These are phyloP conservation scores for Coffea eugenioides DNA, from an alignment of 257 asterid species.

Conservation along the genomic window DNA sequence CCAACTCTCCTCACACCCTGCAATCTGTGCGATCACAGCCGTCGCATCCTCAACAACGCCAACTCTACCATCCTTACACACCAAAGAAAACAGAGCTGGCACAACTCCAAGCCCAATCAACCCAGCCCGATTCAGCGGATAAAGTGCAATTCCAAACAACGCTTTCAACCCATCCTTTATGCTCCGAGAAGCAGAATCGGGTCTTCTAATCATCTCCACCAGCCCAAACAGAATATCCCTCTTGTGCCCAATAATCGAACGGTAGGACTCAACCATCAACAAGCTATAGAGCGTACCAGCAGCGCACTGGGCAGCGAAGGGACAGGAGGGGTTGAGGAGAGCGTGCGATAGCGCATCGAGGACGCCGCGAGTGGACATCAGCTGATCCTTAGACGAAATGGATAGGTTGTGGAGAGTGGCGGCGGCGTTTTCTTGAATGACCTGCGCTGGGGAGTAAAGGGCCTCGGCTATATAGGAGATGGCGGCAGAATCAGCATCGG, in stretches of 20 bases:
- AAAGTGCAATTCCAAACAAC: constrained; percentile 68
- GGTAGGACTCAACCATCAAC: constrained; percentile 50
- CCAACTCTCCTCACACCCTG: constrained; percentile 89
- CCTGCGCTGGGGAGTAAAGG: constrained; percentile 57
- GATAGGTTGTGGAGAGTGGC: constrained; percentile 86
- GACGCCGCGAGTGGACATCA: constrained; percentile 72
- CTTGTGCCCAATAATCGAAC: constrained; percentile 83
- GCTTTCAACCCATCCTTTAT: constrained; percentile 83
- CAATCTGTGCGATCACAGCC: constrained; percentile 90
- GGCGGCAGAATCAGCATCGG: constrained; percentile 62
- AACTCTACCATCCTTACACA: constrained; percentile 62
- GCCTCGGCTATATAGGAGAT: constrained; percentile 72
- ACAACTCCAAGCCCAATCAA: constrained; percentile 80
- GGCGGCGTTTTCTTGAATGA: constrained; percentile 84
- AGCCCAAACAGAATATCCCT: constrained; percentile 84
- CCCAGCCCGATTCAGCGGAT: constrained; percentile 66
- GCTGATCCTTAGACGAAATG: constrained; percentile 61
- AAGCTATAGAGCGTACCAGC: constrained; percentile 83
- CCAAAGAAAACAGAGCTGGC: constrained; percentile 65
- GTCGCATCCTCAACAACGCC: constrained; percentile 90
- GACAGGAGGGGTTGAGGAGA: constrained; percentile 74
- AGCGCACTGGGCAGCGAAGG: constrained; percentile 73
- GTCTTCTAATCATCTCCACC: constrained; percentile 51
- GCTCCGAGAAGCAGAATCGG: constrained; percentile 59
- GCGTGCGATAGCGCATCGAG: constrained; percentile 98